A percentile compares a stretch with the other conserved stretches of the same genome.
These are phyloP conservation scores for Lumnitzera racemosa DNA, from an alignment of 345 rosid genomes.

Conservation along the genomic window DNA sequence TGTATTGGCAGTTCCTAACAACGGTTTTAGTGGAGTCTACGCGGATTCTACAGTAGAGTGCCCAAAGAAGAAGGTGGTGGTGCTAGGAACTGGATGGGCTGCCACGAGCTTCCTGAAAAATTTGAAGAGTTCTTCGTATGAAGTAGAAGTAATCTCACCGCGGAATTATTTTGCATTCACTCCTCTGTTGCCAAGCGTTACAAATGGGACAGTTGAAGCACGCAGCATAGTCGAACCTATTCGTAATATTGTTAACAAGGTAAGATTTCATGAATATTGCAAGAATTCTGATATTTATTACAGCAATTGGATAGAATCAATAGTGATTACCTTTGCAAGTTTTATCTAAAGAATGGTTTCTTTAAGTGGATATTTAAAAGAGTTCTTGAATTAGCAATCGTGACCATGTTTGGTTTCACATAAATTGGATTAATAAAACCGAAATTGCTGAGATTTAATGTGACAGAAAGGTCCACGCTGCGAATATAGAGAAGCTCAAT, in stretches of 20 bases:
- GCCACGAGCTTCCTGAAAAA: constrained; percentile 64
- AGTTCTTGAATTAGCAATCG: too few relatives aligned
- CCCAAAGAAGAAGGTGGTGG: constrained; percentile 65
- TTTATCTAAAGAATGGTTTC: too few relatives aligned
- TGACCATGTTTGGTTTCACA: not conserved
- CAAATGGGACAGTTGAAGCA: constrained; percentile 78
- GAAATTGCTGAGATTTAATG: not conserved
- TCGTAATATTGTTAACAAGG: constrained; percentile 55
- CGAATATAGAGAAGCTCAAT: constrained; percentile 64
- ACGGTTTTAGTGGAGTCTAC: constrained; percentile 7
- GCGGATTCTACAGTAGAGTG: constrained; percentile 13
- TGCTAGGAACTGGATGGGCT: constrained; percentile 84
- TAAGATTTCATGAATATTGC: not conserved
- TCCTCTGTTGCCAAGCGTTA: constrained; percentile 76
- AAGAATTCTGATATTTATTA: too few relatives aligned
- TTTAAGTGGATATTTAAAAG: too few relatives aligned
- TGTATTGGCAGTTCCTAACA: constrained; percentile 40
- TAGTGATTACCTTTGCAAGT: not conserved
- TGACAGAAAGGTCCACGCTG: constrained; percentile 44
- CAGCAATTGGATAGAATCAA: not conserved
- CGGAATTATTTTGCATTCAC: constrained; percentile 80
- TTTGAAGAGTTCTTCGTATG: constrained; percentile 43
- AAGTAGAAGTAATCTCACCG: constrained; percentile 66
- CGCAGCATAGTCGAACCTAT: constrained; percentile 86
- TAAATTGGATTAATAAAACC: not conserved